Base-by-base conservation (phyloP, 495 filamentous ascomycete species). In the Aspergillus homomorphus region DNA sequence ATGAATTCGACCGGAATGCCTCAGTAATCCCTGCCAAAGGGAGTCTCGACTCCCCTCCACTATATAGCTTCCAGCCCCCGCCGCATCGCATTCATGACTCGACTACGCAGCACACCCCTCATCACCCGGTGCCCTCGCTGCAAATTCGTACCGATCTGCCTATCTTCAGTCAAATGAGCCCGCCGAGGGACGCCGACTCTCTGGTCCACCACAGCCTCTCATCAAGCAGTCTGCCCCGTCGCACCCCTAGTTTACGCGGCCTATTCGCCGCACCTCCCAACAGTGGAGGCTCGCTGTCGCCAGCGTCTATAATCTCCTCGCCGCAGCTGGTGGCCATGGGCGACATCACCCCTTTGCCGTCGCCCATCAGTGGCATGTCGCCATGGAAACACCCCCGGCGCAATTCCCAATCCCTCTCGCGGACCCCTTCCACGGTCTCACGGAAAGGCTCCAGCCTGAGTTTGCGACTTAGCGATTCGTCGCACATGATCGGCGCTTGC, bases 291-390 rank as follows among this genome's bases (percentile, higher is more conserved):
- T 87, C 85, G 6, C 65, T 83, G 21, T 88, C 86, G 2, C 85
- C 85, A 1, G 79, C 75, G 24, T 87, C 86, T 14, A 52, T 73
- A 21, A 63, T 85, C 19, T 83, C 86, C 5, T 89, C 86, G 18
- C 91, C 92, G 2, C 84, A 87, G 57, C 80, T 96, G 42, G 84
- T 86, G 57, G 89, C 92, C 19, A 87, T 96, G 84, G 83, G 84
- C 42, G 91, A 96, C 66, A 86, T 98, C 57, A 98, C 94, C 4
- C 94, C 94, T 52, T 73, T 98, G 21, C 94, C 94, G 12, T 97
- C 94, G 5, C 94, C 94, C 8, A 81, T 97, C 42, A 77, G 89
- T 57, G 81, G 81, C 8, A 86, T 88, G 45, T 90, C 89, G 8
- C 89, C 92, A n/a, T 70, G 85, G 85, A 61, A 50, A 53, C 51